These are phyloP conservation scores for Theobroma grandiflorum DNA, from an alignment of 441 rosid species.

Conservation along the genomic window DNA sequence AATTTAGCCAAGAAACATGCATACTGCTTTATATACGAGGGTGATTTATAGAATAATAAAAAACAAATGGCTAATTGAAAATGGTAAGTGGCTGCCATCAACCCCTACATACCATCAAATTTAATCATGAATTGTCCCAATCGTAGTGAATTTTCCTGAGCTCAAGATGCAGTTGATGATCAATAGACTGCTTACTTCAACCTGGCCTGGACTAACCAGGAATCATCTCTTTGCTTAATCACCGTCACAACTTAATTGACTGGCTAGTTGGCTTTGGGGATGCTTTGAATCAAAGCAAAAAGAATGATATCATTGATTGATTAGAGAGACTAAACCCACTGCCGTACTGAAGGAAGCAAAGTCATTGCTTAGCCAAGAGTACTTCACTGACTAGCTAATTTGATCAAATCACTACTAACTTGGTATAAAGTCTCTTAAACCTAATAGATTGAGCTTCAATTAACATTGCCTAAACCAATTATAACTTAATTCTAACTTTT, in stretches of 20 bases:
- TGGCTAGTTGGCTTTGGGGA: constrained; percentile 10
- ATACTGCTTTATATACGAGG: not conserved
- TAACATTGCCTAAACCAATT: not conserved
- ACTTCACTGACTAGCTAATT: not conserved
- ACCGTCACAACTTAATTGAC: constrained; percentile 33
- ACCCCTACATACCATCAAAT: not conserved
- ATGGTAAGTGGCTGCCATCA: not conserved
- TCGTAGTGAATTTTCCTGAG: not conserved
- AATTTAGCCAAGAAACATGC: not conserved
- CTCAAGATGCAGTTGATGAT: constrained; percentile 5
- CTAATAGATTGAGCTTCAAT: not conserved
- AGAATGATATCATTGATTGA: constrained; percentile 20
- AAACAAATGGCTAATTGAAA: not conserved
- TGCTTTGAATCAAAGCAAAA: constrained; percentile 46
- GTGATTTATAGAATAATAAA: not conserved
- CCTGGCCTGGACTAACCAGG: not conserved
- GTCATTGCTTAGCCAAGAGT: not conserved
- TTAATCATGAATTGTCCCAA: not conserved
- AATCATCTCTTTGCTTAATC: constrained; percentile 29
- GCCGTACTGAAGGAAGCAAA: constrained; percentile 27
- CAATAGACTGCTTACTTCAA: not conserved
- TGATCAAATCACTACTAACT: not conserved
- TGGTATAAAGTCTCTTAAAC: not conserved
- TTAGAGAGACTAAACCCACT: constrained; percentile 36
- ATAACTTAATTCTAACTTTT: no score